A percentile compares a stretch with the other conserved stretches of the same genome.
Evolutionary conservation across 306 rosid genomes (phyloP).

Genomic region (Quercus ilex): DNA sequence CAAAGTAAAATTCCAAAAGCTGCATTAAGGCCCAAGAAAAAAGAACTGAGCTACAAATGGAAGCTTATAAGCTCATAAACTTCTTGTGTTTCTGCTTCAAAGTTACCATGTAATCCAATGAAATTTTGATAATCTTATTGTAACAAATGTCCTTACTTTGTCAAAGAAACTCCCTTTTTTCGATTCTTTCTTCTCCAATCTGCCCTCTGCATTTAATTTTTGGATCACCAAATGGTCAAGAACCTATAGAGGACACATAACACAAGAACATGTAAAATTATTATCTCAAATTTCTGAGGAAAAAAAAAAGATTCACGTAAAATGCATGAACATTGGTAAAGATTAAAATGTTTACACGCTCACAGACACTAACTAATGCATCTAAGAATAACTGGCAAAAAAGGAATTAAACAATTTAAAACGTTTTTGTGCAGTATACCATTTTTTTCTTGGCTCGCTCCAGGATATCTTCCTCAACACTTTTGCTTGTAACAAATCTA

Average conservation of each 20-base stretch:
- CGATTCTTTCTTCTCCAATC: conserved; percentile 94
- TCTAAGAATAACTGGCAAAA: background rate
- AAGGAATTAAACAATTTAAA: background rate
- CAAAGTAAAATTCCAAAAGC: background rate
- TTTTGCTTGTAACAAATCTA: conserved; percentile 95
- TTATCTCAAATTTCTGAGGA: background rate
- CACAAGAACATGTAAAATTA: conserved; percentile 17
- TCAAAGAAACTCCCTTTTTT: conserved; percentile 88
- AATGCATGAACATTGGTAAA: background rate
- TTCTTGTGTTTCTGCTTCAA: conserved; percentile 2
- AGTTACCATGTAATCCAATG: background rate
- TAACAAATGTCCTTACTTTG: conserved; percentile 60
- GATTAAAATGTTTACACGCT: background rate
- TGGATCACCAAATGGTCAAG: conserved; percentile 99
- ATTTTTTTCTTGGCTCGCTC: conserved; percentile 98
- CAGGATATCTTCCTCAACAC: conserved; percentile 99
- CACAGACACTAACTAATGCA: background rate
- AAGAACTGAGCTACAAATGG: background rate
- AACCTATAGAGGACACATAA: conserved; percentile 57
- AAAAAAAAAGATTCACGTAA: conserved; percentile 6
- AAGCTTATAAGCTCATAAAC: conserved; percentile 1
- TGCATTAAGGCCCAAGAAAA: background rate
- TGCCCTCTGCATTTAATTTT: conserved; percentile 96
- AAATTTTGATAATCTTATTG: conserved; percentile 7
- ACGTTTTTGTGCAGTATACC: conserved; percentile 42